A percentile compares a stretch with the other conserved stretches of the same genome.
Conservation (phyloP, 148 eudicot species). For the Oxyria digyna region DNA sequence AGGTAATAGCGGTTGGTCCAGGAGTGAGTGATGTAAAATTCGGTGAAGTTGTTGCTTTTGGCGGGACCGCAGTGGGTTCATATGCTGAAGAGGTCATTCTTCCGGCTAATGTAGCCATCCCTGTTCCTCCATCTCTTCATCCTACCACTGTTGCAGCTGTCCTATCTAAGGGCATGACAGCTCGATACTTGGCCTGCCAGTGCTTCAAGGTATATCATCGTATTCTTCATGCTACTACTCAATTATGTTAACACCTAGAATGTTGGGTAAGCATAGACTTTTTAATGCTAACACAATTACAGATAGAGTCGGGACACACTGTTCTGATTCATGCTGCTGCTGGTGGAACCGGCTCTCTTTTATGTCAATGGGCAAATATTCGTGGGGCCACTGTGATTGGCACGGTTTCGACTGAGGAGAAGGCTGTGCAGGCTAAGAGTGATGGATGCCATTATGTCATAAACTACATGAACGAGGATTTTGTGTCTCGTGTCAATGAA, state of each 20-base stretch:
- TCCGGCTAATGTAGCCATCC: slow-evolving; percentile 4
- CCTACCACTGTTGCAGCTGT: neutral
- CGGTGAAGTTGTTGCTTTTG: slow-evolving; percentile 79
- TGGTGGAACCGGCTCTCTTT: slow-evolving; percentile 73
- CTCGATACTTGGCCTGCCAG: slow-evolving; percentile 3
- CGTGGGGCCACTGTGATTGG: slow-evolving; percentile 83
- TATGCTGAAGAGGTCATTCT: slow-evolving; percentile 61
- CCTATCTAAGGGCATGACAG: slow-evolving; percentile 2
- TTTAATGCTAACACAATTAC: neutral
- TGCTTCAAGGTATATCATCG: neutral
- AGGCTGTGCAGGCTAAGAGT: slow-evolving; percentile 74
- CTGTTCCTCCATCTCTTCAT: neutral
- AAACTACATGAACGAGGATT: slow-evolving; percentile 62
- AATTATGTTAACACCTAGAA: no score
- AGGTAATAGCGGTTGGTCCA: slow-evolving; percentile 72
- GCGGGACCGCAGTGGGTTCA: slow-evolving; percentile 57
- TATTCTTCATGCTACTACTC: no score
- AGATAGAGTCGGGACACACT: slow-evolving; percentile 80
- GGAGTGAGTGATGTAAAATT: slow-evolving; percentile 49
- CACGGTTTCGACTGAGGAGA: slow-evolving; percentile 72
- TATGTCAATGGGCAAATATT: slow-evolving; percentile 87
- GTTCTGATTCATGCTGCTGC: slow-evolving; percentile 83
- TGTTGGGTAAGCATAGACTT: no score
- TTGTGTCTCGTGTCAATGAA: slow-evolving; percentile 61
- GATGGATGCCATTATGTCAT: slow-evolving; percentile 87